These are phyloP conservation scores for Yamadazyma takamatsuzukensis DNA, from an alignment of 805 yeast genomes.

Conservation along the genomic window DNA sequence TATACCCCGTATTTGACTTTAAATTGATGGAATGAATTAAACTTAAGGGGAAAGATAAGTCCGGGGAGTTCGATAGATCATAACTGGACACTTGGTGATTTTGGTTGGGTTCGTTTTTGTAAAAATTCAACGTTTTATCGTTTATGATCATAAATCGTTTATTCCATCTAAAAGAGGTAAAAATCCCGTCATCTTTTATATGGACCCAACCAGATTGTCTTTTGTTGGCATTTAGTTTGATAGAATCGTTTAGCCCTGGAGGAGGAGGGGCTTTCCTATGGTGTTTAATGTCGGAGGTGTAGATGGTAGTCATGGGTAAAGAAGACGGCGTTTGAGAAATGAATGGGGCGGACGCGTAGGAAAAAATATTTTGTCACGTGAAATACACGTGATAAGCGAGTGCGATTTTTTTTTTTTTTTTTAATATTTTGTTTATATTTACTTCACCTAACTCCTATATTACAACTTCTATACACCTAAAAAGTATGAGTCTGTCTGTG, in stretches of 20 bases:
- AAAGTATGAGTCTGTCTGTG: no score
- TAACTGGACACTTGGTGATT: slow-evolving; percentile 46
- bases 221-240: slow-evolving; percentile 22
- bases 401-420: no score
- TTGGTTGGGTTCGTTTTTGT: slow-evolving; percentile 54
- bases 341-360: no score
- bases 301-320: slow-evolving; percentile 33
- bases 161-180: slow-evolving; percentile 88
- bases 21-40: slow-evolving; percentile 46
- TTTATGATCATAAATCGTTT: slow-evolving; percentile 76
- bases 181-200: slow-evolving; percentile 82
- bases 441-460: no score
- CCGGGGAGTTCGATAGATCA: slow-evolving; percentile 18
- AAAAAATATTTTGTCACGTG: no score
- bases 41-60: slow-evolving; percentile 36
- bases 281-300: slow-evolving; percentile 37
- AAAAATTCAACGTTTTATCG: slow-evolving; percentile 71
- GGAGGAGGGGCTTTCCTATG: slow-evolving; percentile 46
- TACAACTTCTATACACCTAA: no score
- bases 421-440: no score
- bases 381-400: no score
- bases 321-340: no score
- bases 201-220: slow-evolving; percentile 79
- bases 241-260: slow-evolving; percentile 16
- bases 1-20: slow-evolving; percentile 49